Evolutionary conservation across 345 rosid genomes (phyloP).

Genomic region (Bruguiera gymnorhiza): DNA sequence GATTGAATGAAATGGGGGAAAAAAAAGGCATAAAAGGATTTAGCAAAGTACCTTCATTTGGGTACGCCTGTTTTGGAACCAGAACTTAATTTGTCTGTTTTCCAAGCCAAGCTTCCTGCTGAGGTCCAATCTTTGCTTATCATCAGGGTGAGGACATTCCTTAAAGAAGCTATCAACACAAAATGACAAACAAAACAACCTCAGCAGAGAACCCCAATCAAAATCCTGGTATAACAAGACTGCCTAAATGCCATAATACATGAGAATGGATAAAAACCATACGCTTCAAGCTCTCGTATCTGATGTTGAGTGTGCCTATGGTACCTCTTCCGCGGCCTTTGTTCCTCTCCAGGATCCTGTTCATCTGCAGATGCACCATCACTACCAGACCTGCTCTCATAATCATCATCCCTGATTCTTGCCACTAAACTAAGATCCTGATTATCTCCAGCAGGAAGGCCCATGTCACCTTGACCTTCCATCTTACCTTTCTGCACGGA

Average conservation of each 20-base stretch:
- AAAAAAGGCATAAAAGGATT: neutral
- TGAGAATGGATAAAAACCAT: conserved; percentile 9
- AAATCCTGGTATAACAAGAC: neutral
- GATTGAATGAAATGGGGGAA: too few relatives aligned
- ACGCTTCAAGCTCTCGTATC: conserved; percentile 80
- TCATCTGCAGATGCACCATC: conserved; percentile 61
- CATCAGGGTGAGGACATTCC: conserved; percentile 72
- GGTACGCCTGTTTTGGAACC: conserved; percentile 84
- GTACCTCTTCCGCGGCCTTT: conserved; percentile 47
- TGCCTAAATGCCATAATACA: conserved; percentile 2
- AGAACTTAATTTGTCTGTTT: conserved; percentile 62
- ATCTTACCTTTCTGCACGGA: conserved; percentile 40
- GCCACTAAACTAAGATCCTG: conserved; percentile 40
- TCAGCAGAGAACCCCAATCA: neutral
- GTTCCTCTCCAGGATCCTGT: conserved; percentile 36
- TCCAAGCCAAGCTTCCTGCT: conserved; percentile 53
- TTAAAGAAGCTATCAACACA: conserved; percentile 47
- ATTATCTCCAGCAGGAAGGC: conserved; percentile 41
- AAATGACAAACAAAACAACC: neutral
- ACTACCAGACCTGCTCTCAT: conserved; percentile 58
- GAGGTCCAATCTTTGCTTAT: conserved; percentile 57
- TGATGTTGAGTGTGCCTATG: conserved; percentile 71
- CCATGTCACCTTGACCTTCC: conserved; percentile 42
- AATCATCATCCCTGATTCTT: conserved; percentile 42
- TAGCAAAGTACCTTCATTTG: conserved; percentile 56